These are phyloP conservation scores for Calonectria crousiana DNA, from an alignment of 2,329 filamentous ascomycete species.

Conservation along the genomic window DNA sequence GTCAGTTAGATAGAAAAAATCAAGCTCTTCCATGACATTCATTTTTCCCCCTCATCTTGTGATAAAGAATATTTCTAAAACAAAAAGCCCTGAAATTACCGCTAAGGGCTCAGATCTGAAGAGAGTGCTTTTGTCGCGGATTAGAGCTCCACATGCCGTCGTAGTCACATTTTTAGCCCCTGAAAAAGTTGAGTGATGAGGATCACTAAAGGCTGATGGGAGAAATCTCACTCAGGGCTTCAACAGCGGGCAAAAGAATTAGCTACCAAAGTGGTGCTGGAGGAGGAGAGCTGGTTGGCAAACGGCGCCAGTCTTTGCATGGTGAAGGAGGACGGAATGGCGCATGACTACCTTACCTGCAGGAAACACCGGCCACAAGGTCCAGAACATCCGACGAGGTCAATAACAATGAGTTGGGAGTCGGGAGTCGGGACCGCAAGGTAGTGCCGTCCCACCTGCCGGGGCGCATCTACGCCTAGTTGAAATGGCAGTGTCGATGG, in stretches of 20 bases:
- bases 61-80: not conserved
- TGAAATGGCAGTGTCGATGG: not conserved
- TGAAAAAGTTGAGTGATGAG: not conserved
- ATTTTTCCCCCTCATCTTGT: too few species aligned
- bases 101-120: not conserved
- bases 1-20: too few species aligned
- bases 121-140: not conserved
- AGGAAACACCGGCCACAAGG: not conserved
- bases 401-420: not conserved
- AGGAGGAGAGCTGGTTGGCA: too few species aligned
- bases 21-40: too few species aligned
- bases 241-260: not conserved
- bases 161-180: not conserved
- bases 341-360: not conserved
- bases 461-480: not conserved
- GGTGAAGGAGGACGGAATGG: not conserved
- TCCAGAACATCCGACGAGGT: not conserved
- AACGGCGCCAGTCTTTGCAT: too few species aligned
- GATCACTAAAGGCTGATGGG: not conserved
- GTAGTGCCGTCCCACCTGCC: not conserved
- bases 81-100: not conserved
- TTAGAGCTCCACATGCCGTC: not conserved
- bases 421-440: not conserved
- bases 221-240: not conserved
- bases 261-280: not conserved